phyloP scores from a whole-genome alignment of 345 rosid genomes.

The Salix arbutifolia region DNA sequence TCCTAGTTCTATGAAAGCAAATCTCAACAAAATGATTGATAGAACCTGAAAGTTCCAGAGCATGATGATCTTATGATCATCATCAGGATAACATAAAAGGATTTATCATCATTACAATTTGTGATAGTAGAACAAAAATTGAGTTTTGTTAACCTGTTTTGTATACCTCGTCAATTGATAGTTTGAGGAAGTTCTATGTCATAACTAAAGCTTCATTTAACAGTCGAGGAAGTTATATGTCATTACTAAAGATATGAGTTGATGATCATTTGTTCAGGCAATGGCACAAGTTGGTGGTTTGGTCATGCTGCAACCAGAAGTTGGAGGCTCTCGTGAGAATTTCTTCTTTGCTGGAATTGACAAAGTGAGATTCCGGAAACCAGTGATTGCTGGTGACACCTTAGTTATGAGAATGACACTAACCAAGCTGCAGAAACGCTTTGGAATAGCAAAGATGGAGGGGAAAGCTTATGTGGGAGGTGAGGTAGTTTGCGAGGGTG shows the following conservation, averaged over 20 bases:
- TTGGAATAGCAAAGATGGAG: constrained; percentile 95
- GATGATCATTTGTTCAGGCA: constrained; percentile 47
- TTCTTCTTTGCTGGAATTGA: constrained; percentile 95
- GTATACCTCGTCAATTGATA: not conserved
- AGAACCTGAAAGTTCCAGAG: not conserved
- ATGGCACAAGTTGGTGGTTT: constrained; percentile 97
- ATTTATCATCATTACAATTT: not conserved
- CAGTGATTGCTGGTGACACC: constrained; percentile 95
- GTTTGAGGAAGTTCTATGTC: not conserved
- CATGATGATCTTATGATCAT: not conserved
- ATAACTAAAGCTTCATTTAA: not conserved
- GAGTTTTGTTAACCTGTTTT: not conserved
- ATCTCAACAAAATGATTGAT: not conserved
- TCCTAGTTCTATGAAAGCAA: not conserved
- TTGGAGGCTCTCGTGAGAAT: constrained; percentile 67
- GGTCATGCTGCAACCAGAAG: constrained; percentile 90
- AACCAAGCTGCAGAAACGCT: constrained; percentile 73
- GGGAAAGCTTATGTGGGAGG: constrained; percentile 93
- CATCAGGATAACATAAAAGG: not conserved
- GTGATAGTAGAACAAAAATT: not conserved
- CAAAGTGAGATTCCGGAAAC: constrained; percentile 90
- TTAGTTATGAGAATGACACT: constrained; percentile 97
- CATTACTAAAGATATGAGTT: not conserved
- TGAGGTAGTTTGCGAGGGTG: constrained; percentile 83
- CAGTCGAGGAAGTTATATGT: not conserved